These are phyloP conservation scores for Pneumocystis sp. DNA, from an alignment of 1,139 yeast genomes.

Conservation along the genomic window DNA sequence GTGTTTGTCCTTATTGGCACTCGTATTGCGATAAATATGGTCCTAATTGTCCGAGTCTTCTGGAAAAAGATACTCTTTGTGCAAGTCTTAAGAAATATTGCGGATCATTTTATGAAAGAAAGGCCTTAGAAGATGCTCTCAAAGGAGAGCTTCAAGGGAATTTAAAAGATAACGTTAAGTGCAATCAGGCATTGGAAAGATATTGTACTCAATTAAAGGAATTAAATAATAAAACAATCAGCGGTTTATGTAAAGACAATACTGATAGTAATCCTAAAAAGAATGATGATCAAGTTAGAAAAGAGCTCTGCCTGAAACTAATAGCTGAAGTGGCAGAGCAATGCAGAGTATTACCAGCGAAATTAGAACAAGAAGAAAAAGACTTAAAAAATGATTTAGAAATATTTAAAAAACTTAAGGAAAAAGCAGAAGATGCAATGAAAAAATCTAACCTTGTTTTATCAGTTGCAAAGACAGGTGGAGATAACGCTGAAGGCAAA, in stretches of 20 bases:
- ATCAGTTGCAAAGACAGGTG: neutral
- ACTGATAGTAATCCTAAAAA: neutral
- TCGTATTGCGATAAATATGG: neutral
- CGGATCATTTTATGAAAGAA: neutral
- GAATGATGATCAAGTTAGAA: no score
- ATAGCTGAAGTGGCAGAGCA: neutral
- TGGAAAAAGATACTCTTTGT: neutral
- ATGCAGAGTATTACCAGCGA: neutral
- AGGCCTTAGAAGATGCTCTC: neutral
- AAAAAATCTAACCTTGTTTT: neutral
- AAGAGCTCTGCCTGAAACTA: neutral
- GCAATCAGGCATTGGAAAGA: neutral
- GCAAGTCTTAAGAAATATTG: neutral
- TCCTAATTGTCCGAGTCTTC: neutral
- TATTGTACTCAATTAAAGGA: neutral
- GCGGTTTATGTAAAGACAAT: neutral
- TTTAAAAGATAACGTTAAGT: neutral
- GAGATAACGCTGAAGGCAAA: no score
- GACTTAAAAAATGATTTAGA: no score
- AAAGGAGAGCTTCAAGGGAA: neutral
- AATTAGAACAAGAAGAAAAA: neutral
- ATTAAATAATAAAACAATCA: neutral
- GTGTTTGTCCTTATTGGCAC: neutral
- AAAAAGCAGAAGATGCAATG: neutral
- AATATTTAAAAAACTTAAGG: neutral